Evolutionary conservation across 2,329 filamentous ascomycete species (phyloP).

Genomic region (Pyricularia pennisetigena): DNA sequence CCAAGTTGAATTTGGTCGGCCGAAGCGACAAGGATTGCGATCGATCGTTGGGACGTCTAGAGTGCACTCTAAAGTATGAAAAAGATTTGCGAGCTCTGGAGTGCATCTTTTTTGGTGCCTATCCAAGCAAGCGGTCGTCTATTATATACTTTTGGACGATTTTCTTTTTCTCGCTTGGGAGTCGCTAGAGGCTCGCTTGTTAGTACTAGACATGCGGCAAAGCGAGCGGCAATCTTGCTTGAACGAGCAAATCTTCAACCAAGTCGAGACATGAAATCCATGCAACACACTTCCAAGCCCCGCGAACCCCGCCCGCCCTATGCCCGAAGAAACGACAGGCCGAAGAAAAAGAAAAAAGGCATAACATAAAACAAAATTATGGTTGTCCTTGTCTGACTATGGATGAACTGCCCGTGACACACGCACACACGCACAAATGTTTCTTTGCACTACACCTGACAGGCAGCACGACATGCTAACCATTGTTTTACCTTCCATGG

Average conservation of each 20-base stretch:
- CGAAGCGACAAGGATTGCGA: background rate
- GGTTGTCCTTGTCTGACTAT: background rate
- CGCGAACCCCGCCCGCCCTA: background rate
- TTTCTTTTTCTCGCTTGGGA: slow-evolving; percentile 3
- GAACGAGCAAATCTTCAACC: background rate
- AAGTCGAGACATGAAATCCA: background rate
- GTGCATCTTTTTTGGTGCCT: slow-evolving; percentile 2
- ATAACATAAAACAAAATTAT: background rate
- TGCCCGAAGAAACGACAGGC: background rate
- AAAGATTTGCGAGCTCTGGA: slow-evolving; percentile 6
- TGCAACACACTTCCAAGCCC: background rate
- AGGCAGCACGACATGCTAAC: background rate
- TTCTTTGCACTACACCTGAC: background rate
- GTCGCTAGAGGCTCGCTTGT: slow-evolving; percentile 5
- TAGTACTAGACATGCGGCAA: slow-evolving; percentile 4
- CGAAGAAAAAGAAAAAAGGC: background rate
- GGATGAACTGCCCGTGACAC: background rate
- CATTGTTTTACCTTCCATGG: slow-evolving; percentile 8
- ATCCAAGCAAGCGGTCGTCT: slow-evolving; percentile 3
- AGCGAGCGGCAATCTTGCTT: background rate
- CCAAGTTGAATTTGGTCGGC: background rate
- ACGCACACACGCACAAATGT: too few relatives aligned
- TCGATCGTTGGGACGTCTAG: background rate
- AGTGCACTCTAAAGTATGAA: background rate
- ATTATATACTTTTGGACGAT: background rate